Base-by-base conservation (phyloP, 305 asterid genomes). In the Stenogyne calaminthoides region DNA sequence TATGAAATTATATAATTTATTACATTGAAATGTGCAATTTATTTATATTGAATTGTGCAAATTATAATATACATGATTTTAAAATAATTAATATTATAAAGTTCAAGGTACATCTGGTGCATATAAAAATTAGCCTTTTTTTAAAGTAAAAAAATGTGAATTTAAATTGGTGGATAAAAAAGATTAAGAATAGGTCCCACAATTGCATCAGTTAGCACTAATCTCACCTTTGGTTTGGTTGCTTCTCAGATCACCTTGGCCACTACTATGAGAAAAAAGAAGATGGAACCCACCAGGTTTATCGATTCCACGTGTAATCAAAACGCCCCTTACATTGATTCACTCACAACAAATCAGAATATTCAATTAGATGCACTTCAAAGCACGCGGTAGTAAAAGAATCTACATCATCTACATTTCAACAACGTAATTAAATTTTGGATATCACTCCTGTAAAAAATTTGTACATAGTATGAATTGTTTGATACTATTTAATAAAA, bases 151-250 rank as follows among this genome's bases (percentile, higher is more conserved):
- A 27, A 27, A 3, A 1, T 32, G 36, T 25, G 7, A 4, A 32
- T 32, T 27, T 3, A 4, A 32, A 32, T 32, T 32, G 36, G 36
- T 32, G 36, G 36, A 6, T 32, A 32, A 32, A 4, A 32, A 32
- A 32, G n/a, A 32, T 32, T 32, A 32, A 32, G 2, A n/a, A 5
- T 9, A 34, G 52, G 70, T 51, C 64, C 77, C 78, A 55, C 46
- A 52, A 57, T 57, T 15, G 84, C 91, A 85, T 85, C 94, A 86
- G 85, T 88, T 16, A 62, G 81, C 94, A 91, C 92, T 87, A 80
- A 76, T 3, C 77, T 76, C 72, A 39, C 32, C 51, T 79, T 81
- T 75, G 52, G 65, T 70, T 79, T 63, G 83, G 80, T 74, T 76
- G 76, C 77, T 81, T 83, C n/a, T 77, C 84, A 60, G 52, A 77